phyloP scores from a whole-genome alignment of 2,329 filamentous ascomycete genomes.

The Stachybotrys chlorohalonatus region DNA sequence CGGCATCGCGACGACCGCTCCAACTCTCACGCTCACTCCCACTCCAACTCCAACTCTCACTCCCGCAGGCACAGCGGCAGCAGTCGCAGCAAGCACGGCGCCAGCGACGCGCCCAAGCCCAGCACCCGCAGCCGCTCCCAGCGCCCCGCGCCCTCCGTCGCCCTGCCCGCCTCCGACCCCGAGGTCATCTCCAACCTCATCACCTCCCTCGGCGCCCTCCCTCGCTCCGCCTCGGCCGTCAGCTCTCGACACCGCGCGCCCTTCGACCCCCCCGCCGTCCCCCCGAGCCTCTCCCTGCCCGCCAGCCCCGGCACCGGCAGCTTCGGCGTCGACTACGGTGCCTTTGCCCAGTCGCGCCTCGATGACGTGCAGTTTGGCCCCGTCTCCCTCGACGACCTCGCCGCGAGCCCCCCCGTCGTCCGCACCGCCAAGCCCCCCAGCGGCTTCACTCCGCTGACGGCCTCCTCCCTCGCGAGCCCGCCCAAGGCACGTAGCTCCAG shows the following conservation, averaged over 20 bases:
- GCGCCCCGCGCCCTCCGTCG: neutral
- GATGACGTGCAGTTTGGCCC: constrained; percentile 38
- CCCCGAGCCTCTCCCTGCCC: constrained; percentile 29
- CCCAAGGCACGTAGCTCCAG: constrained; percentile 34
- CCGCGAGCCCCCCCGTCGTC: constrained; percentile 61
- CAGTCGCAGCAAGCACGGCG: neutral
- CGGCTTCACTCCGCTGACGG: constrained; percentile 64
- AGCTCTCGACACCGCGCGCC: constrained; percentile 49
- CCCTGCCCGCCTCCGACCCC: constrained; percentile 44
- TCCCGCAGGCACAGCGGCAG: constrained; percentile 5
- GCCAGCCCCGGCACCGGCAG: constrained; percentile 32
- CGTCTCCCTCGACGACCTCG: constrained; percentile 47
- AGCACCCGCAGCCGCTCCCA: constrained; percentile 1
- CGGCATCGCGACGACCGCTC: constrained; percentile 8
- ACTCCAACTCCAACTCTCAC: constrained; percentile 4
- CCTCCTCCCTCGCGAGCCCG: constrained; percentile 28
- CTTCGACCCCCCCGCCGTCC: constrained; percentile 9
- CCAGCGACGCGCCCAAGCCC: neutral
- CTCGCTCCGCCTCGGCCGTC: constrained; percentile 57
- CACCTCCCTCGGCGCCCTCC: constrained; percentile 61
- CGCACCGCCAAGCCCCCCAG: constrained; percentile 76
- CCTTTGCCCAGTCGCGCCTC: constrained; percentile 41
- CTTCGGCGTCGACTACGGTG: constrained; percentile 67
- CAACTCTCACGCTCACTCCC: constrained; percentile 5
- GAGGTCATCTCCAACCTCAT: constrained; percentile 64